Base-by-base conservation (phyloP, 164 flowering plant genomes). In the Vitis riparia region DNA sequence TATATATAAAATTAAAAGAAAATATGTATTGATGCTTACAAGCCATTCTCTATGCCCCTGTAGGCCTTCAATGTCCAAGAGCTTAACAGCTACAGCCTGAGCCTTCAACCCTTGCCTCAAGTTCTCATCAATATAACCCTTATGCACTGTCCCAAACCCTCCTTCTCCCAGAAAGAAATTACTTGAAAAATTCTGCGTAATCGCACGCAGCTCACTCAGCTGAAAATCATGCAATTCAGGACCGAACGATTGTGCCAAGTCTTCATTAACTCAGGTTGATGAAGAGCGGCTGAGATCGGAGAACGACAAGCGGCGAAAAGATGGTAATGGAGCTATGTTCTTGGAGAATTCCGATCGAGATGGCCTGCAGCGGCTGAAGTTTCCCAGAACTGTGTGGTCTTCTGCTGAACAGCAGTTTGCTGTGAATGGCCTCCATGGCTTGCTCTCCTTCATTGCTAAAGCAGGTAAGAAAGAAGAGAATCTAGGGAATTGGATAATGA, bases 1-100 rank as follows among this genome's bases (percentile, higher is more conserved):
- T 23, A 23, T 23, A 32, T 4, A 32, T 32, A 32, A 32, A 32
- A 32, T 32, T 4, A 32, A 32, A 32, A 32, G 1, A 32, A 32
- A 32, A 4, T 7, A 32, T 32, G 44, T 30, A 19, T 52, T 8
- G 16, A 57, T 7, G 9, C 85, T 82, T 83, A 96, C 99, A 62
- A 93, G 98, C 99, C 99, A 96, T 80, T 96, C 99, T 0, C 98
- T 83, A 73, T 96, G 98, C 1, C 99, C 99, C 75, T 96, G 99
- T 3, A 89, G 81, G 17, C 99, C 99, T 74, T 91, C 91, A 63
- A 91, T 87, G 65, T 96, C 95, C 66, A 96, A 85, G 48, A 92
- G 91, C 91, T 96, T 96, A 44, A 96, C 99, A 9, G 99, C 99
- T 51, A 93, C 98, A 14, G 99, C 73, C 74, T 96, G 99, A 72